Conservation (phyloP, 2,329 filamentous ascomycete species). For the Didymella lethalis region DNA sequence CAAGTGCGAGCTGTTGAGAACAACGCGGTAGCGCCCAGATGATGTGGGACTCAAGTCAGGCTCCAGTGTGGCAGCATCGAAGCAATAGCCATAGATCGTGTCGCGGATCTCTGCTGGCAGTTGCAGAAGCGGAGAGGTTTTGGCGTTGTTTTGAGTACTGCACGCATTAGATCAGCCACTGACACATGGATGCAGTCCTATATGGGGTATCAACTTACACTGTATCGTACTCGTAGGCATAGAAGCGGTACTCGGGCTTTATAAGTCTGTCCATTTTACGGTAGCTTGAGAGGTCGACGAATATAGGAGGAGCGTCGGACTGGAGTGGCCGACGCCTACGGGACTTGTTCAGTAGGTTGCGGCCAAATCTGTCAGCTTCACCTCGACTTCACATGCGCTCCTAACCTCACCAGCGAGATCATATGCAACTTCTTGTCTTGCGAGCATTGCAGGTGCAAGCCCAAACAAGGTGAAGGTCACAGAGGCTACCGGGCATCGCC, state of each 20-base stretch:
- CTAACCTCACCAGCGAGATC: neutral
- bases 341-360: neutral
- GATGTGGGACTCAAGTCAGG: neutral
- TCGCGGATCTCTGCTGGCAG: conserved; percentile 21
- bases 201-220: neutral
- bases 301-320: neutral
- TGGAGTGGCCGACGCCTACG: neutral
- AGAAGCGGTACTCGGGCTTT: neutral
- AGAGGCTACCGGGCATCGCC: neutral
- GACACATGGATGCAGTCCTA: neutral
- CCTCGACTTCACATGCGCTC: neutral
- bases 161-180: neutral
- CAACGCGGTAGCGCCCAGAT: neutral
- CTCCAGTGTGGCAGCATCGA: neutral
- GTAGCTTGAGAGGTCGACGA: neutral
- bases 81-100: conserved; percentile 11
- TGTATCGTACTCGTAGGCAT: neutral
- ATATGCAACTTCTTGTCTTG: neutral
- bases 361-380: neutral
- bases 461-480: neutral
- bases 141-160: conserved; percentile 3
- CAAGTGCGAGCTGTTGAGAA: neutral
- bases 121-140: conserved; percentile 9
- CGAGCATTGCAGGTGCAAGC: neutral
- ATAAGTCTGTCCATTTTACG: neutral